Percentiles rank a stretch among this genome's conserved stretches.
Evolutionary conservation across 176 grass and related monocot genomes (phyloP).

Genomic region (Eleusine coracana): DNA sequence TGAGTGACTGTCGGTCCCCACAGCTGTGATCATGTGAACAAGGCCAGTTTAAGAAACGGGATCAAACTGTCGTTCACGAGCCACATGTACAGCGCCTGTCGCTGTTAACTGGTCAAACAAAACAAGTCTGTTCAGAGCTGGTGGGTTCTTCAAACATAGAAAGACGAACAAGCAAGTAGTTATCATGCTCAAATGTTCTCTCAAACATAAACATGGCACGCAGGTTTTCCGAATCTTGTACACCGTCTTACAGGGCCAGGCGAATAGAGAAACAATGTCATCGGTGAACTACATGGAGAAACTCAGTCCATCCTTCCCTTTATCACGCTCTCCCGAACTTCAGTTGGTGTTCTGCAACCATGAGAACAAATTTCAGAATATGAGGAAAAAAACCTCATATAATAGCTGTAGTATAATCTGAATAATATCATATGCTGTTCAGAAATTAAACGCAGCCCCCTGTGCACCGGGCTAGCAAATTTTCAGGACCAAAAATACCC

Average conservation of each 20-base stretch:
- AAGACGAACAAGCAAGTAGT: neutral
- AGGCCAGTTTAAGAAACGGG: constrained; percentile 1
- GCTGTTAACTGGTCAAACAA: constrained; percentile 33
- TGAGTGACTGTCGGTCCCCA: too few species aligned
- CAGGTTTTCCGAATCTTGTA: constrained; percentile 33
- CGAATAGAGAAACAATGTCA: constrained; percentile 33
- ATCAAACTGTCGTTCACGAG: constrained; percentile 14
- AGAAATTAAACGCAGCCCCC: neutral
- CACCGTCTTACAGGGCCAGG: neutral
- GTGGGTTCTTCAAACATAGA: neutral
- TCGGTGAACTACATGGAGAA: neutral
- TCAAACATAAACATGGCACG: constrained; percentile 16
- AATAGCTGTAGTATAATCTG: neutral
- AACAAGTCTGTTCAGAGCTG: neutral
- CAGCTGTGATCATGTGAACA: neutral
- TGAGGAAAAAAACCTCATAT: neutral
- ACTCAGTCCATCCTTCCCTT: constrained; percentile 94
- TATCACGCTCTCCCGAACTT: constrained; percentile 79
- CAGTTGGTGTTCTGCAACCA: constrained; percentile 74
- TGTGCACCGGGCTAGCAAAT: neutral
- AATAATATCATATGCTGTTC: neutral
- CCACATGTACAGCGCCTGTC: neutral
- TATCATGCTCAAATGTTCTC: constrained; percentile 31
- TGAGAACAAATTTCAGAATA: neutral
- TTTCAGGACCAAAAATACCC: neutral